Base-by-base conservation (phyloP, 768 basidiomycete genomes). In the Termitomyces heimii region DNA sequence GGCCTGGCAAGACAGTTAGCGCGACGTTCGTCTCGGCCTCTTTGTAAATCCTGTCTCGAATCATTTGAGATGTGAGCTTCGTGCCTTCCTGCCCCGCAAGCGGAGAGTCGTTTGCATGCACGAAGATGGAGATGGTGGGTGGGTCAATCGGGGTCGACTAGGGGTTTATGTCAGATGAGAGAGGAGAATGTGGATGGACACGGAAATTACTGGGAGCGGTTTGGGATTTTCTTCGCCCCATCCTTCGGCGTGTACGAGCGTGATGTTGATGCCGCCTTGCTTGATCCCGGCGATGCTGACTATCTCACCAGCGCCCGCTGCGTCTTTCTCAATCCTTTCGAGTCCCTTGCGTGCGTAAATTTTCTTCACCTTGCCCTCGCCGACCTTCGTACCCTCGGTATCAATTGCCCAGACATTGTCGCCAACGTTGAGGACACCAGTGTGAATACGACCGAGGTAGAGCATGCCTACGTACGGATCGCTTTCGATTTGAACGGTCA, bases 11-110 rank as follows among this genome's bases (percentile, higher is more conserved):
- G 48, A 81, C 76, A 35, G 70, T 72, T n/a, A 81, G 67, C 0
- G 78, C 78, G 48, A 79, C 77, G 55, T 81, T 79, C n/a, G 79
- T 81, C 56, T 77, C 74, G 2, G 78, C 76, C 66, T 81, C 79
- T 62, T 77, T 77, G 64, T 73, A 70, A 53, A 79, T 75, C 1
- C 78, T 71, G 42, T 81, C 78, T 7, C 75, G 74, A 62, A 81
- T 75, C 31, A 79, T 53, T 60, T 79, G 79, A 1, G 76, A 78
- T 6, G 79, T 81, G 48, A 81, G 73, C 63, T 79, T 81, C 6
- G 69, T 71, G 40, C 79, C 79, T 59, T 79, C 78, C 32, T 69
- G 69, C 10, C 77, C 78, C 18, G 72, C 77, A 43, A 79, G 69
- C 2, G 79, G 78, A 7, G 76, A 76, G 57, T 79, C 77, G 61